Conservation (phyloP, 768 basidiomycete species). For the Nidula microcarpa region DNA sequence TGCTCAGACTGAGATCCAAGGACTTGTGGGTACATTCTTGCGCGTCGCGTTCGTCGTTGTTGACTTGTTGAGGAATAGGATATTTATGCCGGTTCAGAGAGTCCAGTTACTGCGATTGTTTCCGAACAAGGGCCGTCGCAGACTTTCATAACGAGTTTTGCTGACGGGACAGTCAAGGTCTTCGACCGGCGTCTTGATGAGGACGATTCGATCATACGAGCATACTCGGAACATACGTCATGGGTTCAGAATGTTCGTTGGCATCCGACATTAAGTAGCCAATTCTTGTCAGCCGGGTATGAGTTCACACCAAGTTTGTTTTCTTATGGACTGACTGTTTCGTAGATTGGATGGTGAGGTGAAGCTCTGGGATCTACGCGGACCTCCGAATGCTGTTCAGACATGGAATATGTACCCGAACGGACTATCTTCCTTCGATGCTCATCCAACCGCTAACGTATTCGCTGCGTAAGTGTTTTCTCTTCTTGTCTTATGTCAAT, state of each 20-base stretch:
- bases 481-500: not conserved
- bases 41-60: too few species aligned
- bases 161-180: slow-evolving; percentile 83
- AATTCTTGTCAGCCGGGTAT: slow-evolving; percentile 86
- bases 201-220: slow-evolving; percentile 78
- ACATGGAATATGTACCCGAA: slow-evolving; percentile 64
- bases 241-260: slow-evolving; percentile 93
- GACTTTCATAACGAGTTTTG: slow-evolving; percentile 87
- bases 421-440: slow-evolving; percentile 83
- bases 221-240: slow-evolving; percentile 70
- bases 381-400: slow-evolving; percentile 51
- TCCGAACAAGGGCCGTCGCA: slow-evolving; percentile 75
- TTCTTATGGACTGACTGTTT: not conserved
- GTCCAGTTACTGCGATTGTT: slow-evolving; percentile 81
- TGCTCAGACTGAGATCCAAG: slow-evolving; percentile 80
- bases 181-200: slow-evolving; percentile 90
- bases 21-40: slow-evolving; percentile 48
- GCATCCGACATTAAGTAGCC: slow-evolving; percentile 64
- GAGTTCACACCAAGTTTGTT: slow-evolving; percentile 11
- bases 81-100: slow-evolving; percentile 84
- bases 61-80: slow-evolving; percentile 74
- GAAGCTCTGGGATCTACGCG: slow-evolving; percentile 87
- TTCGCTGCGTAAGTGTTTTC: slow-evolving; percentile 73
- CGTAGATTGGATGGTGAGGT: slow-evolving; percentile 84
- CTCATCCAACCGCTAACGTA: slow-evolving; percentile 78